Evolutionary conservation across 208 protist species (phyloP).

Genomic region (Acanthamoeba royreba): DNA sequence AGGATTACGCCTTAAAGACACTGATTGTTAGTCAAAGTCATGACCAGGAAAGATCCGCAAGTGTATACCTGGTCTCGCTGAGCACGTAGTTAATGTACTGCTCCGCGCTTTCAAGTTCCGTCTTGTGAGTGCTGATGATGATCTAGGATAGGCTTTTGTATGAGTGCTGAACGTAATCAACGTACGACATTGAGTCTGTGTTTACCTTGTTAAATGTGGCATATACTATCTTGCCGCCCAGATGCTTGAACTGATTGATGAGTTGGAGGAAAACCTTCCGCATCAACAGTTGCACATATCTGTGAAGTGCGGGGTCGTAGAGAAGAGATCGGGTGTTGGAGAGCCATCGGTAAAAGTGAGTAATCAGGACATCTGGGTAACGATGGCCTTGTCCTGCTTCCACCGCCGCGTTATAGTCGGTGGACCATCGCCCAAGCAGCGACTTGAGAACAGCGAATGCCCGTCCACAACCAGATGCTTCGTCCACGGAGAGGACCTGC

Average conservation of each 20-base stretch:
- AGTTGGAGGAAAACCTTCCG: conserved; percentile 74
- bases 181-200: too few species aligned
- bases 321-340: conserved; percentile 60
- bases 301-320: conserved; percentile 75
- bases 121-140: conserved; percentile 72
- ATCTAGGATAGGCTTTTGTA: too few species aligned
- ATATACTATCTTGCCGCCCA: conserved; percentile 70
- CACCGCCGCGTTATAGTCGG: background rate
- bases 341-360: conserved; percentile 78
- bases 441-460: conserved; percentile 15
- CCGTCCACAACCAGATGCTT: background rate
- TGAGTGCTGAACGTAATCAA: too few species aligned
- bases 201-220: conserved; percentile 74
- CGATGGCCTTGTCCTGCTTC: background rate
- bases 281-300: conserved; percentile 68
- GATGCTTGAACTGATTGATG: conserved; percentile 65
- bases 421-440: background rate
- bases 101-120: conserved; percentile 56
- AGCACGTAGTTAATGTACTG: conserved; percentile 70
- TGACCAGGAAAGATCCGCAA: conserved; percentile 43
- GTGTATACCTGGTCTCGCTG: conserved; percentile 33
- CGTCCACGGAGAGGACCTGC: background rate
- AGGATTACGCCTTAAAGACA: background rate
- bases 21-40: too few species aligned
- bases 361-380: conserved; percentile 56